Base-by-base conservation (phyloP, 2,329 filamentous ascomycete species). In the Xylaria sp. region DNA sequence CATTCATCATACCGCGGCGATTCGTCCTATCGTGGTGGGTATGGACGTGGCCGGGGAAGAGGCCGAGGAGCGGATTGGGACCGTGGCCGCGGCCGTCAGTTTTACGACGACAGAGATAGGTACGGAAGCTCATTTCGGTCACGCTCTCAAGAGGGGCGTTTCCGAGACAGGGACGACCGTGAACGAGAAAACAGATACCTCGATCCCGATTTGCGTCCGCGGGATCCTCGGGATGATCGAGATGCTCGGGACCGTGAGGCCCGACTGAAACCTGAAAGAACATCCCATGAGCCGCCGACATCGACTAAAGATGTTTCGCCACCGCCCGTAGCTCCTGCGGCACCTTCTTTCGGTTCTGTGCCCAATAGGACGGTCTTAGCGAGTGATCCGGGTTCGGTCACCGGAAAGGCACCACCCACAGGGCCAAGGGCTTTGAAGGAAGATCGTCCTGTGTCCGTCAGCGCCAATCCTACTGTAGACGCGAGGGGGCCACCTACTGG, bases 81-180 rank as follows among this genome's bases (percentile, higher is more conserved):
- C 35, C 73, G 78, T 57, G 78, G 77, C 43, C 79, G 81, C 31
- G 81, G 81, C 10, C 79, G 83, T 19, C 80, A 80, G 1, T 83
- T 82, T 48, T 87, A 85, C 65, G 86, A 88, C 59, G 89, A 90
- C 62, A 82, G 85, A 11, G 90, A 90, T 67, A 71, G 73, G 60
- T 74, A 72, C 53, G 67, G 65, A 38, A 63, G 69, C 8, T 77
- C 81, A 56, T 84, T 83, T 17, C 81, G 89, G 69, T 88, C 86
- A 69, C 83, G 88, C 64, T 90, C 88, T 65, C 85, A 88, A 70
- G 86, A 88, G 70, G 85, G 87, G 58, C 84, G 84, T 33, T 86
- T 83, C 19, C 80, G 84, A 47, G 84, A 86, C 6, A 78, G 73
- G 54, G 78, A 80, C 33, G 76, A 79, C 44, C 76, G 76, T 33